These are phyloP conservation scores for Geoglossum glabrum DNA, from an alignment of 495 filamentous ascomycete genomes.

Conservation along the genomic window DNA sequence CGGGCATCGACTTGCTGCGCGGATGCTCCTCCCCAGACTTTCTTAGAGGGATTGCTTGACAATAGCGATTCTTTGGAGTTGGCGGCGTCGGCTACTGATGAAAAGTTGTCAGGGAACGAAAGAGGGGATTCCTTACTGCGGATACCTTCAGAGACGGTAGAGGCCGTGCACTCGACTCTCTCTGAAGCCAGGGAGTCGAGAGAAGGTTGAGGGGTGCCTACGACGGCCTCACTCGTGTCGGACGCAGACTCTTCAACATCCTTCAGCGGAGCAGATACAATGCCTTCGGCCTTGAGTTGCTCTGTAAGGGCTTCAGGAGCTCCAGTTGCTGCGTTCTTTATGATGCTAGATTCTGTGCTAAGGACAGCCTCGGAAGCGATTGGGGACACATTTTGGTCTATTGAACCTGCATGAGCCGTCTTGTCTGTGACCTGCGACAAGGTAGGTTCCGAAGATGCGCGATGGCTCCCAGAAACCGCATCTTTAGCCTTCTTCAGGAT, in stretches of 20 bases:
- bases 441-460: conserved; percentile 1
- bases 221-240: background rate
- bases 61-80: conserved; percentile 4
- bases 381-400: background rate
- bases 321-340: background rate
- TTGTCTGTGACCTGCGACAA: background rate
- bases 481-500: conserved; percentile 22
- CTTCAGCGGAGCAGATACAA: background rate
- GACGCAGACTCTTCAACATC: background rate
- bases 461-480: conserved; percentile 9
- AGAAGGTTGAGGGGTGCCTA: background rate
- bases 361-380: background rate
- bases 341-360: background rate
- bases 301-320: background rate
- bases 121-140: conserved; percentile 15
- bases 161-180: conserved; percentile 13
- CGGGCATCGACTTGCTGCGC: conserved; percentile 29
- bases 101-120: conserved; percentile 8
- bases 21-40: conserved; percentile 32
- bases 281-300: background rate
- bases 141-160: conserved; percentile 18
- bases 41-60: conserved; percentile 17
- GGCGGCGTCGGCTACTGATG: conserved; percentile 12
- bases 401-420: background rate
- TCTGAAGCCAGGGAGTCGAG: conserved; percentile 15